Evolutionary conservation across 106 monocot species (phyloP), one percentile per base, ranked within the genome.

Genomic region (Allium cepa): DNA sequence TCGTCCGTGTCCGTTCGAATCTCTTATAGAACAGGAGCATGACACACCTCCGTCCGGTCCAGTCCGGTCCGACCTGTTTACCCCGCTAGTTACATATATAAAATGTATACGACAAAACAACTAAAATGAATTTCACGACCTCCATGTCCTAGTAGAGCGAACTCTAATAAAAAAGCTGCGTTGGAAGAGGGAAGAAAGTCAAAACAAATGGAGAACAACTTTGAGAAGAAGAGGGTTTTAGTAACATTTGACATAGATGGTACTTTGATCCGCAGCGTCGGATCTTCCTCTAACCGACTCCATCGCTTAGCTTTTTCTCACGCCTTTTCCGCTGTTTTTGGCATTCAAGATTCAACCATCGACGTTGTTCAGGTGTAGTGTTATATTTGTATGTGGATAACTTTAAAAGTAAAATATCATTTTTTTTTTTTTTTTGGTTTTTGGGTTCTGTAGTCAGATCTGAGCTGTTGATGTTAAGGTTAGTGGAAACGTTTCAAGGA

Each of bases 211-310:
- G 36, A 64, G 68, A 67, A 22, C 22, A 22, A 22, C 22, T 22
- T 22, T 22, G 22, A 15, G 78, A 60, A 17, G 78, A 75, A 69
- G 59, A 71, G 74, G 66, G 75, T 59, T n/a, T 53, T 85, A 75
- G 85, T 85, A 72, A 85, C 81, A 45, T 85, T 85, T 64, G 85
- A 85, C 64, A 59, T 85, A 51, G 85, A 85, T 61, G 85, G 81
- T 2, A 85, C 85, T 14, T 72, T 85, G 26, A 75, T 81, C 9
- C 62, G 71, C 26, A 81, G 81, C 63, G 60, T 60, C 26, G 81
- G 81, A 8, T 36, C 61, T 56, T 62, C 74, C 49, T 78, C 82
- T 63, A 82, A 81, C 55, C 59, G 78, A 15, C 85, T 85, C 60
- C 85, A 85, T 18, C 81, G 78, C 56, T 49, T 60, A 28, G 85